Evolutionary conservation across 2,329 filamentous ascomycete species (phyloP).

Genomic region (Neocucurbitaria cava): DNA sequence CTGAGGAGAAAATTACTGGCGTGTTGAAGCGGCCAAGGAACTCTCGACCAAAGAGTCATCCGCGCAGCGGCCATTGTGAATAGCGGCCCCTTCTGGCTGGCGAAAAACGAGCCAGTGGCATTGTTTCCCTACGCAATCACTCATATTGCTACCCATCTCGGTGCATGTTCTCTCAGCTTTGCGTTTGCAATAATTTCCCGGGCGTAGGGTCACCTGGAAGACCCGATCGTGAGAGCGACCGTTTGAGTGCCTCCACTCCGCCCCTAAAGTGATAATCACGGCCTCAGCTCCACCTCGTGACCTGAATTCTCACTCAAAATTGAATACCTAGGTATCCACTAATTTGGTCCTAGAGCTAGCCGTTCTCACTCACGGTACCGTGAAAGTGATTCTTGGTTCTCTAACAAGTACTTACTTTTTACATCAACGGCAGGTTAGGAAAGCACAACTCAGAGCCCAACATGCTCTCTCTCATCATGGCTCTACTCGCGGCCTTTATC

Average conservation of each 20-base stretch:
- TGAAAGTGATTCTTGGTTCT: too few relatives aligned
- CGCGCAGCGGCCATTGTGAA: too few relatives aligned
- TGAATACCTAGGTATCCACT: background rate
- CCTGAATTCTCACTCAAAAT: background rate
- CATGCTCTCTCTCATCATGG: background rate
- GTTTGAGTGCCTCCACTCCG: background rate
- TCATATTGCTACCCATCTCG: too few relatives aligned
- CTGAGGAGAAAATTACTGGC: too few relatives aligned
- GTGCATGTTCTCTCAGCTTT: too few relatives aligned
- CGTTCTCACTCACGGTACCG: background rate
- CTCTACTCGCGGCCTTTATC: background rate
- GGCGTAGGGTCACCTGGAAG: background rate
- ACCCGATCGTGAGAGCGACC: background rate
- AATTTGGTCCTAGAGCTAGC: background rate
- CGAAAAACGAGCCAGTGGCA: too few relatives aligned
- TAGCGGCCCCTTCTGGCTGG: too few relatives aligned
- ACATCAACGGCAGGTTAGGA: too few relatives aligned
- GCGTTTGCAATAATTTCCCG: too few relatives aligned
- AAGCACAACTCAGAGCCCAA: background rate
- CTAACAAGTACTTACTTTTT: background rate
- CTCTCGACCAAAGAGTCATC: too few relatives aligned
- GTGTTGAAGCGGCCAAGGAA: too few relatives aligned
- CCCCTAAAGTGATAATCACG: background rate
- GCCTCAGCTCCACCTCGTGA: background rate
- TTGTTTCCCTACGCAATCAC: too few relatives aligned